Evolutionary conservation across 805 yeast species (phyloP).

Genomic region (Barnettozyma sp.): DNA sequence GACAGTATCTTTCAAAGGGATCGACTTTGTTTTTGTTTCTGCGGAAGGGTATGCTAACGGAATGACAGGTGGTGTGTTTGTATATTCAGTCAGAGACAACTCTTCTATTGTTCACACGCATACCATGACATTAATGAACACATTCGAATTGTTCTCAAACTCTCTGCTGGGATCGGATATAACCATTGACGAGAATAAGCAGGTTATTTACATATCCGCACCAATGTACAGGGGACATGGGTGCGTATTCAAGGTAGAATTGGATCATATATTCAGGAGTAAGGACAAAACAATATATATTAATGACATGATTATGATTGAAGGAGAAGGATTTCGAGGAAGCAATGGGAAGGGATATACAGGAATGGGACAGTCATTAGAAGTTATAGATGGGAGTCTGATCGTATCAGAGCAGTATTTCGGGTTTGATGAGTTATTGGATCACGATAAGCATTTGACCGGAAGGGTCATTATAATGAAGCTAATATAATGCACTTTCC

Average conservation of each 20-base stretch:
- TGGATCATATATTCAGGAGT: slow-evolving; percentile 17
- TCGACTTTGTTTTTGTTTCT: slow-evolving; percentile 10
- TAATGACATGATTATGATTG: slow-evolving; percentile 12
- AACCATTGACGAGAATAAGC: slow-evolving; percentile 11
- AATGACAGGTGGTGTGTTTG: slow-evolving; percentile 37
- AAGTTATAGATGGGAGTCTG: slow-evolving; percentile 23
- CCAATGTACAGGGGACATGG: slow-evolving; percentile 42
- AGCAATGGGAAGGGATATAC: slow-evolving; percentile 23
- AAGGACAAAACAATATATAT: slow-evolving; percentile 6
- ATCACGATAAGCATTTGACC: slow-evolving; percentile 22
- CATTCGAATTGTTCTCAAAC: slow-evolving; percentile 8
- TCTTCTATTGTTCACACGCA: background rate
- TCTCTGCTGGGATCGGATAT: slow-evolving; percentile 16
- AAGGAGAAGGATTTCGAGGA: slow-evolving; percentile 14
- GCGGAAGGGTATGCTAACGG: slow-evolving; percentile 19
- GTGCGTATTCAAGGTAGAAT: slow-evolving; percentile 37
- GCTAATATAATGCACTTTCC: background rate
- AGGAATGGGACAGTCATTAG: slow-evolving; percentile 39
- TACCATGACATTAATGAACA: slow-evolving; percentile 1
- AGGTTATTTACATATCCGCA: slow-evolving; percentile 32
- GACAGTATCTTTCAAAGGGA: slow-evolving; percentile 14
- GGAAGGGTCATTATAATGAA: slow-evolving; percentile 26
- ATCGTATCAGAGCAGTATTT: slow-evolving; percentile 34
- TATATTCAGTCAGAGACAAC: slow-evolving; percentile 19
- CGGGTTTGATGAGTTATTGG: slow-evolving; percentile 28